phyloP scores from a whole-genome alignment of 2,329 filamentous ascomycete genomes.

The Alternaria sp. region DNA sequence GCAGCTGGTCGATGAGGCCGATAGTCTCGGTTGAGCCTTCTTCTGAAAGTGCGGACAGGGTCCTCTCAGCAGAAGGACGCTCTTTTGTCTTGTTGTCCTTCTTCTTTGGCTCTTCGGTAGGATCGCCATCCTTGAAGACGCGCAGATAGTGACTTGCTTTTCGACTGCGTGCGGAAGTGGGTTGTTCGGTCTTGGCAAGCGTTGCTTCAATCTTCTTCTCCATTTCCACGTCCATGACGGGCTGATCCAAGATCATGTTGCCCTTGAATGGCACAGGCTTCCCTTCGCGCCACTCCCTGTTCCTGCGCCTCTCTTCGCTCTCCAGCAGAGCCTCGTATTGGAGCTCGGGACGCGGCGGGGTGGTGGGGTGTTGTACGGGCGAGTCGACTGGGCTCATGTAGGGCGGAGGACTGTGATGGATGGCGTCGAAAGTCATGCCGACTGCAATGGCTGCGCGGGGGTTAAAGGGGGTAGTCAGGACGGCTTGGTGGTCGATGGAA shows the following conservation, averaged over 20 bases:
- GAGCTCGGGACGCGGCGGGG: conserved; percentile 32
- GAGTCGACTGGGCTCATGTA: conserved; percentile 49
- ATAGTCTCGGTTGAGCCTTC: conserved; percentile 26
- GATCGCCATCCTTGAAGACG: conserved; percentile 68
- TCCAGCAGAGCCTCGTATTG: conserved; percentile 37
- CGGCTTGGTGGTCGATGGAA: conserved; percentile 38
- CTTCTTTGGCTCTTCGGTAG: conserved; percentile 59
- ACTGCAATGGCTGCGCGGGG: conserved; percentile 23
- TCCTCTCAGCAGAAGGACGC: conserved; percentile 41
- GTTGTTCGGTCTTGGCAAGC: conserved; percentile 62
- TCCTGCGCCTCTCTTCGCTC: conserved; percentile 52
- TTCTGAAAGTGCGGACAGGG: conserved; percentile 30
- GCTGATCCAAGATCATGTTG: conserved; percentile 46
- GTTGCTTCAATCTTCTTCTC: conserved; percentile 70
- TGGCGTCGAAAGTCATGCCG: conserved; percentile 28
- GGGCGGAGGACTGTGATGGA: conserved; percentile 41
- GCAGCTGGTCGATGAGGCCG: conserved; percentile 25
- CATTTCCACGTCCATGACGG: conserved; percentile 56
- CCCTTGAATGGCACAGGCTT: conserved; percentile 53
- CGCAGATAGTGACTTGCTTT: conserved; percentile 71
- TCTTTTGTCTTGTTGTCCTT: conserved; percentile 54
- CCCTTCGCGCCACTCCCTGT: conserved; percentile 58
- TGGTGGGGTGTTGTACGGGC: conserved; percentile 40
- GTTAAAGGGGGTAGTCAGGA: conserved; percentile 44
- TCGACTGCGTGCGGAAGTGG: conserved; percentile 63